Conservation (phyloP, 768 basidiomycete genomes). For the Russula lepida region DNA sequence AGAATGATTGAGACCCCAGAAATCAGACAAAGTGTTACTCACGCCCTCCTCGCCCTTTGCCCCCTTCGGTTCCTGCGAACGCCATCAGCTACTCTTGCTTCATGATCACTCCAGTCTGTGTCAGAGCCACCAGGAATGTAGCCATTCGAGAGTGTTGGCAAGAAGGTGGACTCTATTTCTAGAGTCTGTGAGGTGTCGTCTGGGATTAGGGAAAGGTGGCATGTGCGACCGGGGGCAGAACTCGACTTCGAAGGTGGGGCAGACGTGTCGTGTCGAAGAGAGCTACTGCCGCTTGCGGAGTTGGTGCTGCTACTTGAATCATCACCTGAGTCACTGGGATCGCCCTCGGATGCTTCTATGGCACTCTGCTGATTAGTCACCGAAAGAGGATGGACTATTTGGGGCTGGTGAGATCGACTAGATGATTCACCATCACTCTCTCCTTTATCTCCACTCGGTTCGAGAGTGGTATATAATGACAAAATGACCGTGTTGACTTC, state of each 20-base stretch:
- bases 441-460: conserved; percentile 21
- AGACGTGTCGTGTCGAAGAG: not conserved
- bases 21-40: conserved; percentile 32
- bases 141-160: conserved; percentile 83
- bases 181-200: conserved; percentile 8
- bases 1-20: not conserved
- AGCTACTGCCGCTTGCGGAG: not conserved
- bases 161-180: conserved; percentile 51
- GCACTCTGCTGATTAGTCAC: not conserved
- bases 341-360: not conserved
- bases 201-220: not conserved
- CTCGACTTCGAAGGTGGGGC: not conserved
- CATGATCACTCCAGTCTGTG: conserved; percentile 66
- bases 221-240: not conserved
- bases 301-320: conserved; percentile 13
- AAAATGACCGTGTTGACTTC: conserved; percentile 46
- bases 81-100: conserved; percentile 43
- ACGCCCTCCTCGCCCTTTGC: conserved; percentile 92
- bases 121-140: conserved; percentile 74
- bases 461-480: conserved; percentile 38
- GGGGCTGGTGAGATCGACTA: not conserved
- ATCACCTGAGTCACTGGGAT: conserved; percentile 36
- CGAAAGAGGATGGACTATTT: not conserved
- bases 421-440: not conserved
- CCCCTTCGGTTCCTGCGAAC: conserved; percentile 74